Base-by-base conservation (phyloP, 192 early-diverging fungal species). In the Dimargaris verticillata region DNA sequence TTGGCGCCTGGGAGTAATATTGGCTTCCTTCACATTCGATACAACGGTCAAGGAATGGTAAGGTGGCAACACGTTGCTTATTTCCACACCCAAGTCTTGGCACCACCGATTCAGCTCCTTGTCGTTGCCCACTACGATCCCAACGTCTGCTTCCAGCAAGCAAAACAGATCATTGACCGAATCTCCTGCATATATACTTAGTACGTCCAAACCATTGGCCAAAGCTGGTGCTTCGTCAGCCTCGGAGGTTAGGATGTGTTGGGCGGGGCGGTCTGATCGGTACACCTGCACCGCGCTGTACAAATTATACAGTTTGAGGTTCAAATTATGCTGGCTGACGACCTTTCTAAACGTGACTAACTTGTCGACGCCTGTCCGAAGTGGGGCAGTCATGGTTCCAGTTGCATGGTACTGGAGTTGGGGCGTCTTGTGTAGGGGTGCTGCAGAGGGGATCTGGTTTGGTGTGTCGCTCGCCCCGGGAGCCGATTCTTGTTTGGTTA, bases 101-200 rank as follows among this genome's bases (percentile, higher is more conserved):
- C 70, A 72, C 74, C 74, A 76, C 13, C 44, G 47, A n/a, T 24
- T 18, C n/a, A 68, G 66, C 14, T 28, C 12, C 29, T 15, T 45
- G 62, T 44, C 64, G 11, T 70, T 47, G 24, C 74, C 74, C 22
- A 72, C 51, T 17, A 72, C 33, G 11, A 76, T 47, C 0, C 74
- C 74, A 6, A 67, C 42, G 28, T 70, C 66, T 15, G 74, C 74
- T 24, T 33, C 60, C 18, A 72, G 58, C 33, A 76, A 64, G 0
- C 64, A 63, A 18, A 67, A 68, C 18, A 76, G 60, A 62, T 76
- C 74, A 15, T 69, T 76, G n/a, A 71, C 63, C 44, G 70, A 72
- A 43, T 76, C 71, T 0, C 74, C 74, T 0, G 45, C 69, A 53
- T 76, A 76, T 0, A 68, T 67, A 3, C 18, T 51, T 25, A 26